Evolutionary conservation across 352 stramenopile species (phyloP).

Genomic region (Globisporangium recalcitrans): DNA sequence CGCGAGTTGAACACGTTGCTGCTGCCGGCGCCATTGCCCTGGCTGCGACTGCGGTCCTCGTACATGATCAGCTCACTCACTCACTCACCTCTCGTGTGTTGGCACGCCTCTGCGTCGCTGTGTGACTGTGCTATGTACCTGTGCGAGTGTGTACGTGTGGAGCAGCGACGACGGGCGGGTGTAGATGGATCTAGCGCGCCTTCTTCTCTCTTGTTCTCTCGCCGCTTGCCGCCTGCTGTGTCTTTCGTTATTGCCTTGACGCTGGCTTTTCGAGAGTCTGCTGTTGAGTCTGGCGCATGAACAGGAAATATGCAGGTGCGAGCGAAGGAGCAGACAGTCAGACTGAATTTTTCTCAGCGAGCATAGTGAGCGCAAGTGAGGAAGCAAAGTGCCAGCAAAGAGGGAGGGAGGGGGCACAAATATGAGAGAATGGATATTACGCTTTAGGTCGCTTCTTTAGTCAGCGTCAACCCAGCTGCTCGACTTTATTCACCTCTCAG

Average conservation of each 20-base stretch:
- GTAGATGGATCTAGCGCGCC: background rate
- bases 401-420: background rate
- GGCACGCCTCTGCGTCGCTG: background rate
- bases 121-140: background rate
- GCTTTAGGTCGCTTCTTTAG: background rate
- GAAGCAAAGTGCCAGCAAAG: background rate
- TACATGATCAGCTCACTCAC: slow-evolving; percentile 3
- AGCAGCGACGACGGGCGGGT: background rate
- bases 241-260: background rate
- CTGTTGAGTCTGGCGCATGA: background rate
- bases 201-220: background rate
- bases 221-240: background rate
- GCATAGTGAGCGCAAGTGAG: background rate
- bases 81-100: background rate
- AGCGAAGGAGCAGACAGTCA: background rate
- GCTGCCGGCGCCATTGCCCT: background rate
- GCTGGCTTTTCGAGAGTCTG: background rate
- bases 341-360: slow-evolving; percentile 1
- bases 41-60: slow-evolving; percentile 8
- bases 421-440: background rate
- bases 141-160: background rate
- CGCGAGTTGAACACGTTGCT: slow-evolving; percentile 10
- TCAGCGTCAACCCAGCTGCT: background rate
- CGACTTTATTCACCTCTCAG: slow-evolving; percentile 20
- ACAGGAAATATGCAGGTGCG: background rate